Conservation (phyloP, 1,284 basidiomycete species). For the Violaceomyces palustris region DNA sequence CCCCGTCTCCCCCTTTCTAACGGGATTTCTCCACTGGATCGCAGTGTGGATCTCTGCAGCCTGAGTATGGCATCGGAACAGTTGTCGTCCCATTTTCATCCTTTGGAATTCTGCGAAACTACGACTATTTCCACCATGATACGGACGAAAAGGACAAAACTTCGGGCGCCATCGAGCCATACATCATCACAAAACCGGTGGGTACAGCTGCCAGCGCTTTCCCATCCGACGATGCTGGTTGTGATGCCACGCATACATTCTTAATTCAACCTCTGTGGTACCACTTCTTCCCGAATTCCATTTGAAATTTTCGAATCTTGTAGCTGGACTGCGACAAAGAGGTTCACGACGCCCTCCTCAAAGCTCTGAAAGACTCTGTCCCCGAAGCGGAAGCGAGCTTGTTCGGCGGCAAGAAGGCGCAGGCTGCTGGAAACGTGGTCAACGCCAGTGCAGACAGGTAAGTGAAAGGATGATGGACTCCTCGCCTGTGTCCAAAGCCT, state of each 20-base stretch:
- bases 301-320: too few species aligned
- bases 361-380: slow-evolving; percentile 10
- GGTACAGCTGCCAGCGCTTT: not conserved
- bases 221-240: not conserved
- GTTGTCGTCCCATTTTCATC: slow-evolving; percentile 67
- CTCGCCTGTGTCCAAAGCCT: not conserved
- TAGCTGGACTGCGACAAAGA: slow-evolving; percentile 61
- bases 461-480: not conserved
- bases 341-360: slow-evolving; percentile 55
- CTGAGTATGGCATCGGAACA: slow-evolving; percentile 64
- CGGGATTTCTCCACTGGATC: slow-evolving; percentile 64
- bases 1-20: too few species aligned
- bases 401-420: slow-evolving; percentile 12
- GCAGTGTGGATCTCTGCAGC: slow-evolving; percentile 68
- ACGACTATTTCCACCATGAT: slow-evolving; percentile 60
- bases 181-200: slow-evolving; percentile 64
- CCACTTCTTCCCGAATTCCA: not conserved
- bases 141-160: slow-evolving; percentile 16
- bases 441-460: slow-evolving; percentile 35
- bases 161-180: slow-evolving; percentile 55
- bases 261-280: too few species aligned
- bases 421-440: slow-evolving; percentile 25
- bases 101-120: slow-evolving; percentile 67
- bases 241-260: not conserved
- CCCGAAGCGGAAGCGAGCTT: slow-evolving; percentile 1